Percentiles rank a stretch among this genome's conserved stretches.
Evolutionary conservation across 805 yeast genomes (phyloP).

Genomic region (Helenozyma rhizophorensis): DNA sequence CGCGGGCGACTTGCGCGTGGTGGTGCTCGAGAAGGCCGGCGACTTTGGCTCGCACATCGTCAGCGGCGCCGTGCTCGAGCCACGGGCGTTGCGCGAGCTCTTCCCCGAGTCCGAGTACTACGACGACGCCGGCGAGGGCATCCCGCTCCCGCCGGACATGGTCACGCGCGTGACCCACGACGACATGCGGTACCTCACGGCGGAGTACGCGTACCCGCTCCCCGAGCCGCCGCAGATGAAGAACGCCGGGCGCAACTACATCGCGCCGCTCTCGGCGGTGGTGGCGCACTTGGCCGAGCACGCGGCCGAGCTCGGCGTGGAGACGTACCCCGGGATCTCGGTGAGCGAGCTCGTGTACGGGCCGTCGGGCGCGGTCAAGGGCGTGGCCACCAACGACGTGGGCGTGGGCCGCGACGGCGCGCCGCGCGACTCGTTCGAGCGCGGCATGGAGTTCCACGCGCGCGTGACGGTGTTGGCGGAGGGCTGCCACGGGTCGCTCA

Average conservation of each 20-base stretch:
- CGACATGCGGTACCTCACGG: constrained; percentile 65
- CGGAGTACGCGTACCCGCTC: constrained; percentile 56
- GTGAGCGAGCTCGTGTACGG: constrained; percentile 71
- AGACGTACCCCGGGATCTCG: constrained; percentile 84
- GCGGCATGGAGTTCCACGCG: constrained; percentile 97
- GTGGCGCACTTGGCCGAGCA: constrained; percentile 77
- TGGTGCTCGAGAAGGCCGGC: constrained; percentile 86
- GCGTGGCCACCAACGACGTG: constrained; percentile 92
- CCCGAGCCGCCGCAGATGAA: constrained; percentile 94
- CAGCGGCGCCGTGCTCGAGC: constrained; percentile 93
- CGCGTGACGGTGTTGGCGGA: constrained; percentile 87
- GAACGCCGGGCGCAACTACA: constrained; percentile 76
- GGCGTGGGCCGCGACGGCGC: constrained; percentile 73
- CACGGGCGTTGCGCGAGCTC: constrained; percentile 79
- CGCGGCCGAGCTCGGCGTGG: constrained; percentile 94
- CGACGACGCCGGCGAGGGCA: constrained; percentile 49
- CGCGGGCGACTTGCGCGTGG: constrained; percentile 69
- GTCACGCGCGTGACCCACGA: constrained; percentile 75
- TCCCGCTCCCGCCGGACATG: constrained; percentile 74
- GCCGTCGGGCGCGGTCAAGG: constrained; percentile 60
- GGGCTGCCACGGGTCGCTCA: constrained; percentile 96
- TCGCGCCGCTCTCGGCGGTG: constrained; percentile 77
- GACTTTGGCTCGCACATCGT: constrained; percentile 91
- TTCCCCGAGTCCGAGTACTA: constrained; percentile 63
- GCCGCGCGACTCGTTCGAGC: constrained; percentile 81